Conservation (phyloP, 768 basidiomycete species). For the Chiua virens region DNA sequence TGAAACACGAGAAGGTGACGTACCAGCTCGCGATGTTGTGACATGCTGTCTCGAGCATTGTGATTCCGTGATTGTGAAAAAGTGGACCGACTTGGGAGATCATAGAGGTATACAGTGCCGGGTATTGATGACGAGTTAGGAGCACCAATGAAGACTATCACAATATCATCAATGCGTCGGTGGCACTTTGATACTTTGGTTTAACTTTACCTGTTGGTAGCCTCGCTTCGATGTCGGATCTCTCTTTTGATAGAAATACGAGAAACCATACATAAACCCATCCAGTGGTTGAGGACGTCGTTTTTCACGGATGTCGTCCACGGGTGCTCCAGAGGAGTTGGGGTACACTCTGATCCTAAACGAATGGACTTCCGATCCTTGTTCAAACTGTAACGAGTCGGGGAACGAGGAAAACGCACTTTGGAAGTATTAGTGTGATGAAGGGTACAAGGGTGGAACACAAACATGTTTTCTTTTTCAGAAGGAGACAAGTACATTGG, state of each 20-base stretch:
- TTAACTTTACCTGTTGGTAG: conserved; percentile 63
- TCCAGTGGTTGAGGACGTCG: conserved; percentile 46
- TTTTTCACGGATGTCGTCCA: conserved; percentile 14
- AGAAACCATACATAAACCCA: conserved; percentile 76
- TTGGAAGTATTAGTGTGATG: conserved; percentile 4
- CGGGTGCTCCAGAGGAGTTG: conserved; percentile 16
- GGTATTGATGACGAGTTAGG: conserved; percentile 76
- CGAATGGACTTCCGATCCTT: conserved; percentile 82
- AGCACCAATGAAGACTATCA: conserved; percentile 60
- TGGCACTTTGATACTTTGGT: neutral
- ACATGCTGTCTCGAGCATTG: conserved; percentile 85
- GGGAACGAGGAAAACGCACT: conserved; percentile 94
- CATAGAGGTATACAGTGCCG: conserved; percentile 77
- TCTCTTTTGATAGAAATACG: conserved; percentile 70
- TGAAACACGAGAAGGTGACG: conserved; percentile 24
- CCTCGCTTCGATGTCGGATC: conserved; percentile 71
- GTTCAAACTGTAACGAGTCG: conserved; percentile 81
- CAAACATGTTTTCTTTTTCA: conserved; percentile 81
- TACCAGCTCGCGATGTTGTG: conserved; percentile 86
- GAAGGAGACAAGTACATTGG: conserved; percentile 59
- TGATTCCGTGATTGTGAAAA: conserved; percentile 67
- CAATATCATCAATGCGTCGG: conserved; percentile 2
- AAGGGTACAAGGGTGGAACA: neutral
- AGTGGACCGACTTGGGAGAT: conserved; percentile 69
- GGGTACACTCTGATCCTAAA: conserved; percentile 73